Base-by-base conservation (phyloP, 352 stramenopile genomes). In the Hyaloperonospora brassicae region DNA sequence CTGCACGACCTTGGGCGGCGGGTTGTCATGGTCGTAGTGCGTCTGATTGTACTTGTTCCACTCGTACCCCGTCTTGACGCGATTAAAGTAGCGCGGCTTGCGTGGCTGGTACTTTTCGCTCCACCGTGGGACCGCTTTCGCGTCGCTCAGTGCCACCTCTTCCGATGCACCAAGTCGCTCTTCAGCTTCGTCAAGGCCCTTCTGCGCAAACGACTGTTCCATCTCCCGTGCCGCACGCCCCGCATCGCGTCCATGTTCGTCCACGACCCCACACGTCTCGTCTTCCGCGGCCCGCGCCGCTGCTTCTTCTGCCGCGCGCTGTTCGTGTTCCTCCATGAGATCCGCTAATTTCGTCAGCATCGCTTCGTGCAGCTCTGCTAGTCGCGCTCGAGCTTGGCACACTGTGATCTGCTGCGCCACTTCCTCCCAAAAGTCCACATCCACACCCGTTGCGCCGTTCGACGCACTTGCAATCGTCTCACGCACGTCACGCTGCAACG, bases 41-140 rank as follows among this genome's bases (percentile, higher is more conserved):
- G 95, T 98, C 70, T 98, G 96, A 76, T 99, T 99, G 87, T 99
- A 99, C 76, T 98, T 98, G 84, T 99, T 99, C 96, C 97, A 99
- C 72, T 99, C 96, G 70, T 98, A 99, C 30, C 97, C 97, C 1
- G 96, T 99, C 78, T 98, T 98, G 64, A 99, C 95, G 35, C 96
- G 93, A 78, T 99, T 99, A 59, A 98, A 98, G 75, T 98, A 99
- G 2, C 96, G 84, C 6, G 97, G 97, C 68, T 99, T 99, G 35
- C 96, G 89, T 13, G 96, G 95, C 53, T 93, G 79, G 73, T 98
- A 99, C 73, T 98, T 98, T 55, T 98, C 91, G 70, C 94, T 91
- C 96, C 95, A 99, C 21, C 62, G 66, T 6, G 89, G 86, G 25
- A 88, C 48, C 4, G 43, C 49, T 52, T 90, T 73, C 39, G 85